Percentiles rank a stretch among this genome's conserved stretches.
These are phyloP conservation scores for Lignosus rhinocerotis DNA, from an alignment of 1,284 basidiomycete genomes.

Conservation along the genomic window DNA sequence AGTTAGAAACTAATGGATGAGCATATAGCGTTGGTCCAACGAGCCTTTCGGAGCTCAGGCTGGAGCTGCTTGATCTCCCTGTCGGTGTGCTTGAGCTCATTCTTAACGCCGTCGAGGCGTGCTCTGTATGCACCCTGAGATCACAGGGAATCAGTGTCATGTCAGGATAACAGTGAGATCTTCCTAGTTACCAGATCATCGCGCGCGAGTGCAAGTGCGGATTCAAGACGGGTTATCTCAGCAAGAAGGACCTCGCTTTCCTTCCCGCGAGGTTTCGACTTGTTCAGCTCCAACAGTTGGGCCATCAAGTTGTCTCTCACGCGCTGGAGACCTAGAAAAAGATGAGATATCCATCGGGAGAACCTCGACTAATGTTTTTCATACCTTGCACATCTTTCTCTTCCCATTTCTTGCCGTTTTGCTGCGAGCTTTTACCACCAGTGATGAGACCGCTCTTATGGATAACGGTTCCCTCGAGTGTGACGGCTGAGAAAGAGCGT, in stretches of 20 bases:
- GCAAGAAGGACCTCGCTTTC: slow-evolving; percentile 80
- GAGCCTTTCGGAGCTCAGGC: slow-evolving; percentile 70
- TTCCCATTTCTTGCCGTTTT: slow-evolving; percentile 83
- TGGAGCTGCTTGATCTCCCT: slow-evolving; percentile 65
- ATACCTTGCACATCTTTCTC: slow-evolving; percentile 89
- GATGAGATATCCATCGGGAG: too few species aligned
- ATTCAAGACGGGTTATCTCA: slow-evolving; percentile 81
- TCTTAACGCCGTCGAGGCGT: slow-evolving; percentile 69
- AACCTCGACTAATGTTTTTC: not conserved
- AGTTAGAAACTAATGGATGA: not conserved
- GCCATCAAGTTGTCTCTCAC: slow-evolving; percentile 73
- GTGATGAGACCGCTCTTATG: slow-evolving; percentile 98
- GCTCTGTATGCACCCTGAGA: slow-evolving; percentile 62
- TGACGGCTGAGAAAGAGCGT: slow-evolving; percentile 71
- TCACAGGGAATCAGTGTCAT: not conserved
- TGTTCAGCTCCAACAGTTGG: slow-evolving; percentile 82
- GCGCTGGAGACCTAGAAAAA: slow-evolving; percentile 61
- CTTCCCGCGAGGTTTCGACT: slow-evolving; percentile 79
- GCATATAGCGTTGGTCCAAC: not conserved
- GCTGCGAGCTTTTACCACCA: slow-evolving; percentile 83
- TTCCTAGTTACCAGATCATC: slow-evolving; percentile 75
- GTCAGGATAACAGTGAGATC: not conserved
- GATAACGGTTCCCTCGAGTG: slow-evolving; percentile 95
- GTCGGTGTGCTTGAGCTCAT: slow-evolving; percentile 79
- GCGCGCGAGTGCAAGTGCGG: slow-evolving; percentile 66